Evolutionary conservation across 805 yeast genomes (phyloP), one percentile per base, ranked within the genome.

Genomic region (Ogataea zsoltii): DNA sequence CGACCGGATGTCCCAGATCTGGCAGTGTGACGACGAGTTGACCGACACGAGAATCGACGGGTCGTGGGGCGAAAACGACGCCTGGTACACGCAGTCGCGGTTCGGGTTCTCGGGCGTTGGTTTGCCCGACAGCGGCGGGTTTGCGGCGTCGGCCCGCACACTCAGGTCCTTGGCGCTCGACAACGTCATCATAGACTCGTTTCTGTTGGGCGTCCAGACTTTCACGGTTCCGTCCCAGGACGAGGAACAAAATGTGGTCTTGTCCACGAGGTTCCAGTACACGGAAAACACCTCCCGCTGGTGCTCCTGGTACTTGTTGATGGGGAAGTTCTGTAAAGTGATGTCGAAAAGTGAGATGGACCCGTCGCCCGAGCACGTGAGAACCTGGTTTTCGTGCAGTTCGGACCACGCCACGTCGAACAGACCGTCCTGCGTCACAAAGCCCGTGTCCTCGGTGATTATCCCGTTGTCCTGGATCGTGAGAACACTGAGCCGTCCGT

Each of bases 191-290:
- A 88, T 50, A 19, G 89, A 79, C 15, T 72, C 68, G 23, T 64
- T 67, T 45, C 90, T 70, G 32, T 65, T 64, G 0, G 94, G 90
- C 0, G 82, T 65, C 96, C 96, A 88, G 9, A 88, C 59, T 63
- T 88, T 88, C 31, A 91, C 77, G 0, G 85, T 70, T 0, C 97
- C 96, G 63, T 92, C 98, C 98, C 98, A 92, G 7, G 96, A 85
- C 21, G 91, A 77, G 15, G 92, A 76, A 32, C 85, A 81, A 65
- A 92, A 88, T 14, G 71, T 71, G 4, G 75, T 60, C 66, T 89
- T 68, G 41, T 67, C 70, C 5, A 64, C 65, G 40, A 64, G 35
- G 46, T 66, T 67, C 72, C 72, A 68, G 48, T 60, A 52, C 18
- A 68, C 70, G 0, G 67, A 60, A 42, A 67, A 68, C 13, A 67